Conservation (phyloP, 1,284 basidiomycete genomes). For the Tranzscheliella williamsii region DNA sequence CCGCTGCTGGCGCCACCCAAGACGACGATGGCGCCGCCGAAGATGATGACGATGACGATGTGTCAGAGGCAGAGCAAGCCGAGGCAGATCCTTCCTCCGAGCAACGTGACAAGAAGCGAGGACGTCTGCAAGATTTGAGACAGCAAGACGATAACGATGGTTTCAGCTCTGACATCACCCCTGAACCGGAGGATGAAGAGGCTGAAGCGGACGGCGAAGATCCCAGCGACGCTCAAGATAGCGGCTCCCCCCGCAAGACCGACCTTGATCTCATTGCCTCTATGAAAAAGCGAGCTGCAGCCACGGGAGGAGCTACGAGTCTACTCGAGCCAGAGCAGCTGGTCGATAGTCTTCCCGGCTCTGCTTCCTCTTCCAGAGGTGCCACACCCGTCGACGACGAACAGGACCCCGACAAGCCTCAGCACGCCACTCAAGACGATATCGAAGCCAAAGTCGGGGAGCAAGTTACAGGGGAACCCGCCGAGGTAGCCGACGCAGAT, state of each 20-base stretch:
- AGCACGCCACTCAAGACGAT: constrained; percentile 1
- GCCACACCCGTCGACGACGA: constrained; percentile 33
- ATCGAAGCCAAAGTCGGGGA: background rate
- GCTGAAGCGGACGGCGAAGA: constrained; percentile 14
- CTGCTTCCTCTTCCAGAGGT: constrained; percentile 43
- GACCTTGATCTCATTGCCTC: constrained; percentile 38
- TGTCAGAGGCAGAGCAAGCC: constrained; percentile 11
- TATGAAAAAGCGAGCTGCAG: constrained; percentile 53
- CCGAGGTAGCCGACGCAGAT: constrained; percentile 10
- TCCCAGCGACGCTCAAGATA: constrained; percentile 26
- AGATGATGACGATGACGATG: constrained; percentile 31
- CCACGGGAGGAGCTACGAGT: constrained; percentile 50
- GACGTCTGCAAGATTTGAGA: constrained; percentile 18
- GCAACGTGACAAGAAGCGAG: constrained; percentile 9
- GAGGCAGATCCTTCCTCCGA: constrained; percentile 1
- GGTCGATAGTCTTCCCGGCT: constrained; percentile 39
- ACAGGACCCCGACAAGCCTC: constrained; percentile 9
- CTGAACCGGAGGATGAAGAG: constrained; percentile 32
- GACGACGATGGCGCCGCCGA: constrained; percentile 11
- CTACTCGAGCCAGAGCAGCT: constrained; percentile 42
- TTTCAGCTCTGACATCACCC: constrained; percentile 41
- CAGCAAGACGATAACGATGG: constrained; percentile 23
- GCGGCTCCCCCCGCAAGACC: constrained; percentile 22
- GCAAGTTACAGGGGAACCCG: no score
- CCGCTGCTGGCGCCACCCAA: constrained; percentile 17